A percentile compares a stretch with the other conserved stretches of the same genome.
Evolutionary conservation across 2,329 filamentous ascomycete species (phyloP).

Genomic region (Nemania bipapillata): DNA sequence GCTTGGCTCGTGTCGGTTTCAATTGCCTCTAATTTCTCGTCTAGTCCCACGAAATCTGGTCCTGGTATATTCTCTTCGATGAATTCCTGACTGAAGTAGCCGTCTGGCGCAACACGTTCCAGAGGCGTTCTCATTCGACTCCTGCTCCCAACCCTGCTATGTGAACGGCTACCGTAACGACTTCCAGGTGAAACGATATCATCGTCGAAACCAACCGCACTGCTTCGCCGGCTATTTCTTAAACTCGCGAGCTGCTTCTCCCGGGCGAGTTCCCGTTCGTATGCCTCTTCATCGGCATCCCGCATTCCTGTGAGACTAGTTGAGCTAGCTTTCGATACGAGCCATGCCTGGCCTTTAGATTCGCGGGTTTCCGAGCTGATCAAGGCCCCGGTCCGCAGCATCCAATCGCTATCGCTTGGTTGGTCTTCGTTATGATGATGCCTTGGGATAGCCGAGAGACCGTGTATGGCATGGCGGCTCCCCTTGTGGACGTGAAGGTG

Average conservation of each 20-base stretch:
- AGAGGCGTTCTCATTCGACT: constrained; percentile 60
- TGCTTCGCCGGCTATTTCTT: constrained; percentile 61
- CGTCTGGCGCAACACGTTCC: constrained; percentile 55
- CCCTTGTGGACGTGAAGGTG: constrained; percentile 57
- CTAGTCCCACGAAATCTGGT: constrained; percentile 72
- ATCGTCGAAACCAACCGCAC: constrained; percentile 54
- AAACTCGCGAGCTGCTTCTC: constrained; percentile 63
- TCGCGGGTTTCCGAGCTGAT: constrained; percentile 72
- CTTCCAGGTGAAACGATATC: constrained; percentile 57
- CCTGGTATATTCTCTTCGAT: constrained; percentile 55
- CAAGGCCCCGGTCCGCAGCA: constrained; percentile 70
- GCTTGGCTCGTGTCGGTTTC: constrained; percentile 62
- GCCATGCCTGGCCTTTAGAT: constrained; percentile 75
- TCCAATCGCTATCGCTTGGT: constrained; percentile 69
- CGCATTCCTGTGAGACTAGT: constrained; percentile 67
- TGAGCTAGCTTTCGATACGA: constrained; percentile 72
- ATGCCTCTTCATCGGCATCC: constrained; percentile 64
- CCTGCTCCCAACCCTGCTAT: constrained; percentile 58
- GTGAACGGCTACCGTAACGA: constrained; percentile 60
- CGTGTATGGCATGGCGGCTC: constrained; percentile 41
- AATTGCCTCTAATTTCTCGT: constrained; percentile 68
- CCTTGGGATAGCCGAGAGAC: constrained; percentile 44
- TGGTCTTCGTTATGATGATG: constrained; percentile 53
- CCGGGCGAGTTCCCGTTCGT: constrained; percentile 63
- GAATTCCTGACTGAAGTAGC: constrained; percentile 56